A percentile compares a stretch with the other conserved stretches of the same genome.
phyloP scores from a whole-genome alignment of 768 basidiomycete genomes.

The Cystofilobasidium capitatum region DNA sequence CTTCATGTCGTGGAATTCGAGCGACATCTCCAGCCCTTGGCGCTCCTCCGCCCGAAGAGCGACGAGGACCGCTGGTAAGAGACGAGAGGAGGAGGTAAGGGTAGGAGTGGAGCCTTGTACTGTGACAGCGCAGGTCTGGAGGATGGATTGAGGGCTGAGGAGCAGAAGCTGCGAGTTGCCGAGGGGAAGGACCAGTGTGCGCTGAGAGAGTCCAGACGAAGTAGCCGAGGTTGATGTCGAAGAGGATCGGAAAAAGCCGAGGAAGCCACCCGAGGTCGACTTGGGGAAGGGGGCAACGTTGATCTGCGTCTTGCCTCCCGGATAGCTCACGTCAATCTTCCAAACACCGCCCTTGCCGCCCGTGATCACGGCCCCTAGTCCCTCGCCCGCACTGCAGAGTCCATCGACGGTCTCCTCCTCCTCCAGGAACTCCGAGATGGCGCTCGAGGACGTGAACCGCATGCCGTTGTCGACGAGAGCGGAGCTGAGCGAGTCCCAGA shows the following conservation, averaged over 20 bases:
- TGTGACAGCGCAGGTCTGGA: slow-evolving; percentile 22
- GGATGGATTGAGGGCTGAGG: slow-evolving; percentile 3
- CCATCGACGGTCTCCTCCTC: slow-evolving; percentile 35
- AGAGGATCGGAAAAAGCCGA: slow-evolving; percentile 36
- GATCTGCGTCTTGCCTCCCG: slow-evolving; percentile 34
- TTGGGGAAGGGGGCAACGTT: slow-evolving; percentile 23
- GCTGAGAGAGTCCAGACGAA: slow-evolving; percentile 24
- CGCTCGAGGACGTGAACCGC: slow-evolving; percentile 32
- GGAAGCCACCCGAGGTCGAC: slow-evolving; percentile 35
- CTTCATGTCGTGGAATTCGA: slow-evolving; percentile 33
- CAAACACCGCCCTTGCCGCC: background rate
- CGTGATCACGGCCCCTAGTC: slow-evolving; percentile 28
- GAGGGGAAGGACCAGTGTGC: slow-evolving; percentile 28
- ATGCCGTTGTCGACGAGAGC: slow-evolving; percentile 38
- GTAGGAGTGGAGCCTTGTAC: slow-evolving; percentile 30
- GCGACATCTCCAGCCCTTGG: slow-evolving; percentile 33
- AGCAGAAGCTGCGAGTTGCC: slow-evolving; percentile 30
- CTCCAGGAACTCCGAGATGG: slow-evolving; percentile 18
- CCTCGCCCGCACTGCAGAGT: slow-evolving; percentile 29
- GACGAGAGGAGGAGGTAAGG: slow-evolving; percentile 29
- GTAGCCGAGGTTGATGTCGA: slow-evolving; percentile 1
- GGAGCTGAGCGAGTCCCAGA: slow-evolving; percentile 68
- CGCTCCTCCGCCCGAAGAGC: slow-evolving; percentile 32
- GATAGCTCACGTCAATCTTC: slow-evolving; percentile 31
- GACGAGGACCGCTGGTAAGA: slow-evolving; percentile 33